Conservation (phyloP, 352 stramenopile genomes). For the Pythium biforme region DNA sequence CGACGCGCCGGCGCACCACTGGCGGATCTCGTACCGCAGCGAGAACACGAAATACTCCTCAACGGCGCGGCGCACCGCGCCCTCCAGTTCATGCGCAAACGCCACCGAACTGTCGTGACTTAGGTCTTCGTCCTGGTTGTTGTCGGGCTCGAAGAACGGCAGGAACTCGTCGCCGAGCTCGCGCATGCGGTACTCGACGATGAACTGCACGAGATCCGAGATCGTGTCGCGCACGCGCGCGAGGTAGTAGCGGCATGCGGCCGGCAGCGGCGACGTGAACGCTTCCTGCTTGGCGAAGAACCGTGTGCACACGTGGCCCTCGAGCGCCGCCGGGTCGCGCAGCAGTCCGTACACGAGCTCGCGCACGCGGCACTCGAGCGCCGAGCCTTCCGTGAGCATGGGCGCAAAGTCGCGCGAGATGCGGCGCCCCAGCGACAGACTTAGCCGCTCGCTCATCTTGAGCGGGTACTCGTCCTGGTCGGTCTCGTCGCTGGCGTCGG, state of each 20-base stretch:
- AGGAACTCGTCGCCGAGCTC: constrained; percentile 17
- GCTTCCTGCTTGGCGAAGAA: constrained; percentile 27
- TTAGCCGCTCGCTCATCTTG: constrained; percentile 19
- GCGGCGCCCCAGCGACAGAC: constrained; percentile 15
- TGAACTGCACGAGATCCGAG: constrained; percentile 34
- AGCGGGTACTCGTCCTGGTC: constrained; percentile 15
- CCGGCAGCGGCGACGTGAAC: constrained; percentile 12
- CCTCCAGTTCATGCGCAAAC: neutral
- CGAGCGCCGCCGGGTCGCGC: constrained; percentile 23
- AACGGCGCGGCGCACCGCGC: constrained; percentile 26
- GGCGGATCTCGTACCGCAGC: constrained; percentile 22
- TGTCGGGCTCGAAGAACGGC: neutral
- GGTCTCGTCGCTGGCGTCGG: neutral
- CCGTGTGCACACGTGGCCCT: constrained; percentile 28
- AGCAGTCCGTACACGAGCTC: constrained; percentile 26
- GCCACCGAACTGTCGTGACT: neutral
- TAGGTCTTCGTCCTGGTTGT: constrained; percentile 3
- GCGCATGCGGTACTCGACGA: constrained; percentile 30
- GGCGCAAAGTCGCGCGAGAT: constrained; percentile 26
- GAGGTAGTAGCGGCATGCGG: constrained; percentile 30
- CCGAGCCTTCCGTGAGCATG: constrained; percentile 25
- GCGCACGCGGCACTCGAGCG: constrained; percentile 24
- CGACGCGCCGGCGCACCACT: constrained; percentile 16
- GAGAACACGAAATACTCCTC: constrained; percentile 32
- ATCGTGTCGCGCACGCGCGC: constrained; percentile 34